These are phyloP conservation scores for Ophiostoma tasmaniense DNA, from an alignment of 2,329 filamentous ascomycete species.

Conservation along the genomic window DNA sequence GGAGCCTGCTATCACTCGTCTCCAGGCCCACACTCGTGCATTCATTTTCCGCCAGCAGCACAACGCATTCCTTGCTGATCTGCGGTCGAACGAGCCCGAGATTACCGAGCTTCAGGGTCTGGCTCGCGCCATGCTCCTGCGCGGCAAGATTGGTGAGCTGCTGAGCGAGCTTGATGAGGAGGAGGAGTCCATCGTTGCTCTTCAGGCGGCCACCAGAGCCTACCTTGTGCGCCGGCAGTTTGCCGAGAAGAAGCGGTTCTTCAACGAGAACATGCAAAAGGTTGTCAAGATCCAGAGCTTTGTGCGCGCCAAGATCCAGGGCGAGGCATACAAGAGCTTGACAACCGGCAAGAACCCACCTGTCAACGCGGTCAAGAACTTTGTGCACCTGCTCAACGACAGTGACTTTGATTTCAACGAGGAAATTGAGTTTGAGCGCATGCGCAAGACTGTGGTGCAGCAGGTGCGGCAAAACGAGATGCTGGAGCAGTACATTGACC, in stretches of 20 bases:
- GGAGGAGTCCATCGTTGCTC: slow-evolving; percentile 64
- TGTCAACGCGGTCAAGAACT: slow-evolving; percentile 93
- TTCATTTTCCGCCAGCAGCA: slow-evolving; percentile 54
- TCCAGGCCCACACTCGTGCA: slow-evolving; percentile 64
- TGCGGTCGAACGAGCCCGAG: slow-evolving; percentile 59
- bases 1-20: slow-evolving; percentile 44
- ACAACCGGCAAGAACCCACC: slow-evolving; percentile 95
- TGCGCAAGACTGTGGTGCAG: slow-evolving; percentile 93
- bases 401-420: slow-evolving; percentile 99
- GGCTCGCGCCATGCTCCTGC: slow-evolving; percentile 68
- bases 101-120: slow-evolving; percentile 66
- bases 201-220: slow-evolving; percentile 68
- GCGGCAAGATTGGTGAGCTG: slow-evolving; percentile 63
- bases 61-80: slow-evolving; percentile 55
- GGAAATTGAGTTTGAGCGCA: slow-evolving; percentile 89
- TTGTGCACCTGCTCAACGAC: slow-evolving; percentile 94
- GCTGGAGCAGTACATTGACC: slow-evolving; percentile 95
- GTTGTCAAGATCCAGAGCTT: slow-evolving; percentile 99
- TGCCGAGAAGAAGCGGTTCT: slow-evolving; percentile 77
- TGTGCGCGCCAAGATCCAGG: slow-evolving; percentile 86
- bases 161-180: slow-evolving; percentile 73
- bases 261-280: slow-evolving; percentile 95
- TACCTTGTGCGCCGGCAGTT: slow-evolving; percentile 67
- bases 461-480: slow-evolving; percentile 96
- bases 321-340: slow-evolving; percentile 94